Evolutionary conservation across 495 filamentous ascomycete genomes (phyloP).

Genomic region (Pseudomonodictys pantanalensis): DNA sequence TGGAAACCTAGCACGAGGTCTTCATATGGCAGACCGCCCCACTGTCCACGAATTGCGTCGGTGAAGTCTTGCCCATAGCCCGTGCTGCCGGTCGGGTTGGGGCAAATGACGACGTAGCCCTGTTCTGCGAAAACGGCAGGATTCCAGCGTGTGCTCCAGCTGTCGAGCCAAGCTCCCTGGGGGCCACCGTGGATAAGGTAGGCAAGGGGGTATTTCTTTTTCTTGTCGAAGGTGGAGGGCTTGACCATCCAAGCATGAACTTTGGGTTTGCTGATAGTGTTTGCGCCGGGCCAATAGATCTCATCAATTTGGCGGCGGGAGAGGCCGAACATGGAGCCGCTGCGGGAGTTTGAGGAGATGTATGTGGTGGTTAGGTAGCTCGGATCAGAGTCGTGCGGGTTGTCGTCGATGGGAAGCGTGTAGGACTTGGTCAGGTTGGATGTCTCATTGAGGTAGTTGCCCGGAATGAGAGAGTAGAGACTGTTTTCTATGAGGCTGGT

Average conservation of each 20-base stretch:
- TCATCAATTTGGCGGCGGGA: slow-evolving; percentile 45
- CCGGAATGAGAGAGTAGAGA: slow-evolving; percentile 32
- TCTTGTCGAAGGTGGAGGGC: slow-evolving; percentile 70
- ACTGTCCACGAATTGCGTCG: slow-evolving; percentile 70
- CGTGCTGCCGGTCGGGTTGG: slow-evolving; percentile 84
- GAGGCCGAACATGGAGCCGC: slow-evolving; percentile 66
- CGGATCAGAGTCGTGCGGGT: neutral
- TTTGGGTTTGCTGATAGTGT: slow-evolving; percentile 19
- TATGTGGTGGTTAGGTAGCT: slow-evolving; percentile 12
- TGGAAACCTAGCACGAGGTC: slow-evolving; percentile 80
- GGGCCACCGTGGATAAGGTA: slow-evolving; percentile 89
- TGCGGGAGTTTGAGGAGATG: slow-evolving; percentile 58
- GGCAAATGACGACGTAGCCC: slow-evolving; percentile 82
- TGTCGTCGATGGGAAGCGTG: slow-evolving; percentile 37
- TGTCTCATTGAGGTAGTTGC: neutral
- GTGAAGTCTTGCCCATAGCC: slow-evolving; percentile 79
- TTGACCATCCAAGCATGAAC: slow-evolving; percentile 65
- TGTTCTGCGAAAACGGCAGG: slow-evolving; percentile 88
- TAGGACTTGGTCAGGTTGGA: slow-evolving; percentile 6
- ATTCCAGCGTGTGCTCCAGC: slow-evolving; percentile 90
- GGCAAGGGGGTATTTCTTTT: slow-evolving; percentile 74
- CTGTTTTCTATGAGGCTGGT: slow-evolving; percentile 43
- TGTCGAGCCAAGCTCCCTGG: slow-evolving; percentile 78
- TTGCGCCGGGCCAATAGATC: slow-evolving; percentile 39
- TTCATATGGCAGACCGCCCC: slow-evolving; percentile 78